A percentile compares a stretch with the other conserved stretches of the same genome.
phyloP scores from a whole-genome alignment of 164 flowering plant genomes.

The Kalanchoe fedtschenkoi region DNA sequence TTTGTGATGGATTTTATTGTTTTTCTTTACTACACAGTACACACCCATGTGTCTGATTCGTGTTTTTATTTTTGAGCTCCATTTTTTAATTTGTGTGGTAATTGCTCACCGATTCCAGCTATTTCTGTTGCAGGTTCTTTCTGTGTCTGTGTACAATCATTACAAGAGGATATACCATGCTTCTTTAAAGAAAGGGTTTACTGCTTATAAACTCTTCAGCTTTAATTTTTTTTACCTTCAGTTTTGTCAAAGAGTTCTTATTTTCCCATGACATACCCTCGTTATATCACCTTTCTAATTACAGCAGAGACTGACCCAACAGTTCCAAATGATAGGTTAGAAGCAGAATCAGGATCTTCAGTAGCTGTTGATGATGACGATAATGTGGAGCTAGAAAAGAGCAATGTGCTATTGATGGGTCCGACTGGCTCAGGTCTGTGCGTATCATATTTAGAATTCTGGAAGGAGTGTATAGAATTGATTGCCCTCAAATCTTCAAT shows the following conservation, averaged over 20 bases:
- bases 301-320: slow-evolving; percentile 10
- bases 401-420: slow-evolving; percentile 97
- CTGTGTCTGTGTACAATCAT: slow-evolving; percentile 94
- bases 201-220: slow-evolving; percentile 1
- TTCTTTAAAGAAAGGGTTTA: slow-evolving; percentile 67
- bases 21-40: neutral
- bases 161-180: slow-evolving; percentile 75
- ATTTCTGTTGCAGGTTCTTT: slow-evolving; percentile 57
- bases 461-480: neutral
- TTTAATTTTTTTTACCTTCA: neutral
- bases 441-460: neutral
- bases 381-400: slow-evolving; percentile 87
- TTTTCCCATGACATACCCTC: neutral
- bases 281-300: neutral
- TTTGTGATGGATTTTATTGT: neutral
- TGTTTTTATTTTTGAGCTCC: neutral
- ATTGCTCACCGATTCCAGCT: neutral
- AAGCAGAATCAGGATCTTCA: slow-evolving; percentile 36
- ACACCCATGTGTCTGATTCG: neutral
- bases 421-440: slow-evolving; percentile 93
- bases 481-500: neutral
- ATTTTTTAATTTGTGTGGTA: neutral
- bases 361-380: slow-evolving; percentile 46
- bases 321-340: slow-evolving; percentile 45
- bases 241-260: neutral